Percentiles rank a stretch among this genome's conserved stretches.
Evolutionary conservation across 2,329 filamentous ascomycete genomes (phyloP).

Genomic region (Massarina eburnea): DNA sequence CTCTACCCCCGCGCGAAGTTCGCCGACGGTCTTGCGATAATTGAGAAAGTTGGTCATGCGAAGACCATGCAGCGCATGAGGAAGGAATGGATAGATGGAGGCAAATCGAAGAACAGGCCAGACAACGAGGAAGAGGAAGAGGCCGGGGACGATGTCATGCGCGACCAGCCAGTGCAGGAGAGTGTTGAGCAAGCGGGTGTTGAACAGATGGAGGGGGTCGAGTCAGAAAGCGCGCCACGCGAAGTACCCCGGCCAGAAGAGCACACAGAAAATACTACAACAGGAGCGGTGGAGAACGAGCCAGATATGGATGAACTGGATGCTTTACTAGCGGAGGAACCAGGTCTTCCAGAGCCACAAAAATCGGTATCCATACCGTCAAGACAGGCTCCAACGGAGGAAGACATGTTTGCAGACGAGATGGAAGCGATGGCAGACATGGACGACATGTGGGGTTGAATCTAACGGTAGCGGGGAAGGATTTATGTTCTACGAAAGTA

Average conservation of each 20-base stretch:
- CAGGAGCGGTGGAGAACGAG: conserved; percentile 26
- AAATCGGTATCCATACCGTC: conserved; percentile 12
- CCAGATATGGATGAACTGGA: conserved; percentile 58
- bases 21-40: conserved; percentile 81
- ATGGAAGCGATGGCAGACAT: conserved; percentile 45
- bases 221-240: background rate
- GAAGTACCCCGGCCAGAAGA: conserved; percentile 13
- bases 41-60: conserved; percentile 90
- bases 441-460: conserved; percentile 29
- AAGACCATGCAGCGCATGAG: conserved; percentile 74
- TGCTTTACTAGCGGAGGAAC: conserved; percentile 55
- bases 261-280: conserved; percentile 8
- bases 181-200: conserved; percentile 5
- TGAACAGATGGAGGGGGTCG: conserved; percentile 15
- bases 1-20: conserved; percentile 95
- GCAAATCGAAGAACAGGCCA: conserved; percentile 54
- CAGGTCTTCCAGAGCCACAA: conserved; percentile 4
- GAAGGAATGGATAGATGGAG: conserved; percentile 80
- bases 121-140: conserved; percentile 30
- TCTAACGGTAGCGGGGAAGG: background rate
- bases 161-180: background rate
- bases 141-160: conserved; percentile 5
- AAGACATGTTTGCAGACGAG: conserved; percentile 43
- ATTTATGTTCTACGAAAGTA: too few relatives aligned
- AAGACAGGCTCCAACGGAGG: conserved; percentile 11